Base-by-base conservation (phyloP, 169 alveolate genomes). In the Cryptosporidium sp. region DNA sequence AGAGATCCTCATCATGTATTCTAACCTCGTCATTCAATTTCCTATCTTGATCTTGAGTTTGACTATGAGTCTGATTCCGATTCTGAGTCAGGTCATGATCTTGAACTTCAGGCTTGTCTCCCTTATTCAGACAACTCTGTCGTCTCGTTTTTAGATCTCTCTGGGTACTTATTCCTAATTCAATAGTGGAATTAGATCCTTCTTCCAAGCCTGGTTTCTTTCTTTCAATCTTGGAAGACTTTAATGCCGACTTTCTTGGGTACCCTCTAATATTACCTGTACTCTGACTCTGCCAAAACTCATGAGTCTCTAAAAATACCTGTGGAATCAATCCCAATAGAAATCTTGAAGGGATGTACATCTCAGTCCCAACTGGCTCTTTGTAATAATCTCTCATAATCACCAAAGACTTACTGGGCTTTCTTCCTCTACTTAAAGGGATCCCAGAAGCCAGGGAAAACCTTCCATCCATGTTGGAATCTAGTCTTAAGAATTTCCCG, bases 261-360 rank as follows among this genome's bases (percentile, higher is more conserved):
- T 93, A 93, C 12, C 95, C 95, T 80, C 91, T 70, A 55, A 93
- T 75, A 37, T 93, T 94, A 23, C 93, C 84, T 4, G 95, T 61
- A 41, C 75, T 86, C 61, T 92, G 91, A 69, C 93, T 93, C 69
- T 93, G 95, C 95, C 95, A 93, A 87, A 93, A 93, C 45, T 55
- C 70, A 84, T 93, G 93, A 71, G 93, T 93, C 84, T 93, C 95
- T 21, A 93, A 43, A 50, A 93, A 84, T 48, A 85, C 91, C 37
- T 93, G 92, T 3, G 95, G 95, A 12, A 93, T 67, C 41, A 91
- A 71, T 8, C 95, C 95, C 37, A 92, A 69, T 61, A 93, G 51
- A 50, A 84, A 84, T 45, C 80, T 85, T 35, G 93, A 92, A 50
- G 74, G 93, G 16, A 93, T 51, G 35, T 62, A 89, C 93, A 85